A percentile compares a stretch with the other conserved stretches of the same genome.
These are phyloP conservation scores for Pseudevernia furfuracea DNA, from an alignment of 495 filamentous ascomycete genomes.

Conservation along the genomic window DNA sequence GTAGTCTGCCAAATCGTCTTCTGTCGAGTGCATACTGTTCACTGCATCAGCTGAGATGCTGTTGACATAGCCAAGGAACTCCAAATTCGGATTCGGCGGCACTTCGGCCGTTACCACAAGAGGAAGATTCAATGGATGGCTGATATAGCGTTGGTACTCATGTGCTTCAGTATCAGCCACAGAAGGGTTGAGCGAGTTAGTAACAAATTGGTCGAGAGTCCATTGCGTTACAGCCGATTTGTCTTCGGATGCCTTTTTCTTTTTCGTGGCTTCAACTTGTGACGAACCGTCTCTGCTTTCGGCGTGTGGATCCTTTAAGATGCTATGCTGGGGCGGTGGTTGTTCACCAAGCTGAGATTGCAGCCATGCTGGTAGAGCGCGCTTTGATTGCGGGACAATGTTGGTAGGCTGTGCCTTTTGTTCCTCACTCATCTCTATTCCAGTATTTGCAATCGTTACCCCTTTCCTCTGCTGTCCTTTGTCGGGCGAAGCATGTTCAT, in stretches of 20 bases:
- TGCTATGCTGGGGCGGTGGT: conserved; percentile 35
- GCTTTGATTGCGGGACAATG: conserved; percentile 7
- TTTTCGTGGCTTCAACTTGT: conserved; percentile 7
- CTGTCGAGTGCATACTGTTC: conserved; percentile 35
- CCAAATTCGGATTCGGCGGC: conserved; percentile 48
- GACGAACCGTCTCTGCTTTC: background rate
- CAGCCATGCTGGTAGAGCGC: conserved; percentile 35
- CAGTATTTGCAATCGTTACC: conserved; percentile 53
- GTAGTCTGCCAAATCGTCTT: conserved; percentile 69
- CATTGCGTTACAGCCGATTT: conserved; percentile 70
- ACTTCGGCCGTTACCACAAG: conserved; percentile 72
- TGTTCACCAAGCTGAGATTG: conserved; percentile 36
- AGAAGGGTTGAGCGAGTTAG: conserved; percentile 69
- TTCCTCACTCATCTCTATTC: conserved; percentile 31
- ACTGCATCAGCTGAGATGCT: conserved; percentile 30
- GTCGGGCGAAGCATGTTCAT: conserved; percentile 41
- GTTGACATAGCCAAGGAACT: conserved; percentile 69
- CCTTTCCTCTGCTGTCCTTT: conserved; percentile 48
- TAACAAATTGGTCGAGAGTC: conserved; percentile 79
- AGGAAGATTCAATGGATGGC: conserved; percentile 81
- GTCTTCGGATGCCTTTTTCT: conserved; percentile 35
- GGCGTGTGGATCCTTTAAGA: conserved; percentile 37
- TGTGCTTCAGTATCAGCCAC: conserved; percentile 66
- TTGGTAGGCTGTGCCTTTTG: conserved; percentile 1
- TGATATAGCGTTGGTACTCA: conserved; percentile 87